Conservation (phyloP, 1,139 yeast genomes). For the Casaregolazyma suthepensis region DNA sequence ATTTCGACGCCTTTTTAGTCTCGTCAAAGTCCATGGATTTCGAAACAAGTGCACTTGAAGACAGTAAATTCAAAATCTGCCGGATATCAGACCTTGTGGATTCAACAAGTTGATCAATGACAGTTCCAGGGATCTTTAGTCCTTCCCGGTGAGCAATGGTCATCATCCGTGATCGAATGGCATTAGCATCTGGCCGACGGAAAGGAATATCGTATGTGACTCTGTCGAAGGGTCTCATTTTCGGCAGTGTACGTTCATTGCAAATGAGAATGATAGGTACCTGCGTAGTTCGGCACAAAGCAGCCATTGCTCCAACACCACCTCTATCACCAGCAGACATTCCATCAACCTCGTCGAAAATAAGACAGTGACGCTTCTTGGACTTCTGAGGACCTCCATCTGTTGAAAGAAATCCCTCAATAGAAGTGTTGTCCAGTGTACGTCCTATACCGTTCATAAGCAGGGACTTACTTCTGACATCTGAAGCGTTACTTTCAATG, state of each 20-base stretch:
- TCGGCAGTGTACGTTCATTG: constrained; percentile 86
- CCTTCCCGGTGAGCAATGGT: constrained; percentile 85
- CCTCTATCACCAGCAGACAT: constrained; percentile 99
- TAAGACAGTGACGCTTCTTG: constrained; percentile 61
- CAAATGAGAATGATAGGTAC: constrained; percentile 92
- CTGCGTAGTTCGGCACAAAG: constrained; percentile 74
- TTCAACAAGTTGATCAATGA: constrained; percentile 77
- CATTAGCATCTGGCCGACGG: constrained; percentile 79
- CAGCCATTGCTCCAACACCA: constrained; percentile 93
- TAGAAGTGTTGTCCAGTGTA: constrained; percentile 74
- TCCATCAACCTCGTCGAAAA: constrained; percentile 99
- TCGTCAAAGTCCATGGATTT: constrained; percentile 54
- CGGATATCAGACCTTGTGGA: constrained; percentile 89
- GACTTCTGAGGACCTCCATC: constrained; percentile 21
- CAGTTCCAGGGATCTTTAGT: constrained; percentile 69
- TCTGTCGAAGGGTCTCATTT: constrained; percentile 92
- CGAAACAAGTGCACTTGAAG: constrained; percentile 69
- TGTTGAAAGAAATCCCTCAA: constrained; percentile 62
- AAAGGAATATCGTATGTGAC: constrained; percentile 80
- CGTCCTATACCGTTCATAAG: constrained; percentile 63
- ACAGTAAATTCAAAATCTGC: constrained; percentile 83
- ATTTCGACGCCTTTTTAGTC: constrained; percentile 44
- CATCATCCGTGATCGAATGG: constrained; percentile 78
- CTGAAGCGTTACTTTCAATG: constrained; percentile 89
- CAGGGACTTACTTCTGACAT: constrained; percentile 77